Evolutionary conservation across 2,329 filamentous ascomycete genomes (phyloP).

Genomic region (Trichoderma koningiopsis): DNA sequence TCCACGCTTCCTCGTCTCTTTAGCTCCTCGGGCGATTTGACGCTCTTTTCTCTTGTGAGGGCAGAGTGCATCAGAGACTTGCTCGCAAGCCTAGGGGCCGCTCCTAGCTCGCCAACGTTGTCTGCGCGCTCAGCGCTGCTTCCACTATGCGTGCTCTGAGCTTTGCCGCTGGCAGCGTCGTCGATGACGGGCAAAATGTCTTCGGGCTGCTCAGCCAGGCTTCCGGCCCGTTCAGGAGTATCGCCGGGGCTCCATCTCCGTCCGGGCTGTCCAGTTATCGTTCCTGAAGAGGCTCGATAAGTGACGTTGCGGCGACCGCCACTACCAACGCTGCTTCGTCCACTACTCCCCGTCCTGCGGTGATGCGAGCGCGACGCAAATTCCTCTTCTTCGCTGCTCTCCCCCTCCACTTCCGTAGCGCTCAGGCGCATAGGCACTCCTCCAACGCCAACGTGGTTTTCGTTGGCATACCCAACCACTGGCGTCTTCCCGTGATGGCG

Average conservation of each 20-base stretch:
- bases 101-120: conserved; percentile 57
- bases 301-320: conserved; percentile 48
- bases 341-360: conserved; percentile 73
- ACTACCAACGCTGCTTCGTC: conserved; percentile 67
- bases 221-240: conserved; percentile 58
- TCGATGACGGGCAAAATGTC: conserved; percentile 35
- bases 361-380: conserved; percentile 50
- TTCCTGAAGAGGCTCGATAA: conserved; percentile 56
- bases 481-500: conserved; percentile 81
- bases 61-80: conserved; percentile 62
- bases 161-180: conserved; percentile 50
- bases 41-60: conserved; percentile 65
- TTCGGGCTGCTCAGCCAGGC: conserved; percentile 50
- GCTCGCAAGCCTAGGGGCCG: conserved; percentile 54
- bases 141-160: conserved; percentile 56
- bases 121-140: conserved; percentile 65
- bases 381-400: conserved; percentile 77
- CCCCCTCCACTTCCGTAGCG: conserved; percentile 92
- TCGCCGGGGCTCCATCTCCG: conserved; percentile 56
- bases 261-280: conserved; percentile 38
- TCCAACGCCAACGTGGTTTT: conserved; percentile 71
- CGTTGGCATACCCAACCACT: conserved; percentile 75
- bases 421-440: conserved; percentile 90
- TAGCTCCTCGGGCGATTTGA: conserved; percentile 71
- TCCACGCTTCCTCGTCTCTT: conserved; percentile 79